Base-by-base conservation (phyloP, 345 rosid species). In the Pistacia integerrima region DNA sequence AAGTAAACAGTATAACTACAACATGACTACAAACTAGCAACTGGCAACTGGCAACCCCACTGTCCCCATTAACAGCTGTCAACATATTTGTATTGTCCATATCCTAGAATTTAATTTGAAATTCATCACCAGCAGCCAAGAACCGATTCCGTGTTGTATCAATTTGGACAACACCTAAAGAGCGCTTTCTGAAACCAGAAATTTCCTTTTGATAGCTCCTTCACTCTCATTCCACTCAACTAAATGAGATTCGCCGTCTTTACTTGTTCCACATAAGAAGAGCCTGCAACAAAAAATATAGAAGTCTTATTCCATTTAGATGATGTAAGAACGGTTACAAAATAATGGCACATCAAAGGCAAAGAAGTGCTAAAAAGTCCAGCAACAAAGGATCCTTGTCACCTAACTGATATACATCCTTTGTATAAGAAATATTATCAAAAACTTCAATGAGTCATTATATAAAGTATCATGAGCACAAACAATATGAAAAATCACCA, bases 261-360 rank as follows among this genome's bases (percentile, higher is more conserved):
- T 89, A 78, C 87, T 91, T 61, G 91, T 87, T 58, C 92, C 94
- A 67, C 94, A 89, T 17, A 91, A 90, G 74, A 90, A 90, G 25
- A 90, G 81, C 85, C 94, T 88, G 75, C 75, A 79, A 33, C 59
- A 74, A 35, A 71, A 35, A 70, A 77, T 10, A 55, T 20, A 48
- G 20, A 60, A 38, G 11, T 66, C 64, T 51, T 33, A 36, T 52
- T 6, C 73, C 63, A 59, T 9, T 68, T 11, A 49, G 4, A 48
- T 66, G 3, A 62, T 10, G 44, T 10, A 48, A 63, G 64, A n/a
- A 55, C 22, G 33, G 28, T 35, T 44, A 41, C 22, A 30, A 66
- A 35, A 2, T 18, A 67, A 5, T 48, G 58, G 38, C 6, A 22
- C 17, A 22, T 22, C 8, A 70, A 56, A 6, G 36, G 55, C 17